Evolutionary conservation across 331 rosid genomes (phyloP).

Genomic region (Saraca asoca): DNA sequence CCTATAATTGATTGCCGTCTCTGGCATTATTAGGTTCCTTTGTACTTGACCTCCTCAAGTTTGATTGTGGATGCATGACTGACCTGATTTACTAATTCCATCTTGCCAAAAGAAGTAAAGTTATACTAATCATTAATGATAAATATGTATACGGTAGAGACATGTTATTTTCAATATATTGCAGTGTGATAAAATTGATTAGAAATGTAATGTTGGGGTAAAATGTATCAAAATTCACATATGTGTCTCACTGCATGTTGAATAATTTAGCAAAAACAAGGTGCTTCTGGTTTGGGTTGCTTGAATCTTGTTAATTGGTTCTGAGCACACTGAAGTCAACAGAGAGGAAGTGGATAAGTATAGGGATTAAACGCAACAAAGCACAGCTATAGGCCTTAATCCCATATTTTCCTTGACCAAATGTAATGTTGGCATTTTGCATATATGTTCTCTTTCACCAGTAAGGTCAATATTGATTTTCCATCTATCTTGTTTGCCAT

Average conservation of each 20-base stretch:
- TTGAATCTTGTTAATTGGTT: background rate
- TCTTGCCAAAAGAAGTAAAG: background rate
- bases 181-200: background rate
- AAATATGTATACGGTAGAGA: background rate
- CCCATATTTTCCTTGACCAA: background rate
- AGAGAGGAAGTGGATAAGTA: no score
- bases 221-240: background rate
- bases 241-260: background rate
- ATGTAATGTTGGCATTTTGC: background rate
- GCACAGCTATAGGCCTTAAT: background rate
- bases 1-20: slow-evolving; percentile 11
- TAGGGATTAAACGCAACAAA: no score
- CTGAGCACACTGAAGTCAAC: background rate
- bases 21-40: background rate
- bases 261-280: background rate
- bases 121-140: background rate
- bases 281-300: background rate
- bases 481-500: background rate
- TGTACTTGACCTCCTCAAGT: background rate
- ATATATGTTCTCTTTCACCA: background rate
- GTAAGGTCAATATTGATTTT: background rate
- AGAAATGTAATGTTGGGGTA: background rate
- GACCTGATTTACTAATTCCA: slow-evolving; percentile 6
- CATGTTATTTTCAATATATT: background rate
- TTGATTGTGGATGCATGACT: slow-evolving; percentile 4